These are phyloP conservation scores for Aulographum hederae DNA, from an alignment of 2,329 filamentous ascomycete species.

Conservation along the genomic window DNA sequence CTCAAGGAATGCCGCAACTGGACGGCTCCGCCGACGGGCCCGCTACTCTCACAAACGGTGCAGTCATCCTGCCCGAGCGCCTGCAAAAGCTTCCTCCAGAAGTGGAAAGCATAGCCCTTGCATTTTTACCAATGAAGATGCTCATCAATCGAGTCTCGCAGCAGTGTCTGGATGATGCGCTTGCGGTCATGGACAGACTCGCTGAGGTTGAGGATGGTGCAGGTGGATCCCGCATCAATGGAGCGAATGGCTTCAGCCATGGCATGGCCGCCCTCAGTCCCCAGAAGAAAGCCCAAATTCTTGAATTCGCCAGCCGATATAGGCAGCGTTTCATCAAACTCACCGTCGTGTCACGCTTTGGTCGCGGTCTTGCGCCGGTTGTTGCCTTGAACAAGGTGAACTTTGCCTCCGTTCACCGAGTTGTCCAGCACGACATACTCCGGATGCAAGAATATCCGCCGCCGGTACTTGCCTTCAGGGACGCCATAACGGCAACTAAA, in stretches of 20 bases:
- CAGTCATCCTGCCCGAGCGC: too few relatives aligned
- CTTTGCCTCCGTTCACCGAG: slow-evolving; percentile 15
- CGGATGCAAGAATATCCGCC: too few relatives aligned
- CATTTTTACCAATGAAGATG: slow-evolving; percentile 57
- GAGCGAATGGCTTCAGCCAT: slow-evolving; percentile 6
- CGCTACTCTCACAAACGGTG: too few relatives aligned
- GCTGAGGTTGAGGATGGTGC: slow-evolving; percentile 31
- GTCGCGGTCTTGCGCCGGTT: slow-evolving; percentile 51
- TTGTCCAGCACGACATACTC: slow-evolving; percentile 8
- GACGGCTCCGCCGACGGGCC: not conserved
- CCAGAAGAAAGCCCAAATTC: slow-evolving; percentile 54
- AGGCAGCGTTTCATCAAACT: slow-evolving; percentile 87
- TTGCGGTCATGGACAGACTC: slow-evolving; percentile 50
- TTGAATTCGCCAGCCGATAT: slow-evolving; percentile 63
- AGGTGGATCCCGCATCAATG: slow-evolving; percentile 10
- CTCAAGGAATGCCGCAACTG: not conserved
- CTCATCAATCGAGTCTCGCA: slow-evolving; percentile 67
- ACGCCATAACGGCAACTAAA: slow-evolving; percentile 27
- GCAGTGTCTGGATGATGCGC: slow-evolving; percentile 61
- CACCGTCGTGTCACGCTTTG: slow-evolving; percentile 81
- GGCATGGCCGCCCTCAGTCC: slow-evolving; percentile 1
- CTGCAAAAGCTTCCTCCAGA: slow-evolving; percentile 28
- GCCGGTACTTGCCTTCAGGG: too few relatives aligned
- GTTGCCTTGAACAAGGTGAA: slow-evolving; percentile 79
- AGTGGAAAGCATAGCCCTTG: slow-evolving; percentile 51